Evolutionary conservation across 805 yeast species (phyloP).

Genomic region (Sugiyamaella qingdaonensis): DNA sequence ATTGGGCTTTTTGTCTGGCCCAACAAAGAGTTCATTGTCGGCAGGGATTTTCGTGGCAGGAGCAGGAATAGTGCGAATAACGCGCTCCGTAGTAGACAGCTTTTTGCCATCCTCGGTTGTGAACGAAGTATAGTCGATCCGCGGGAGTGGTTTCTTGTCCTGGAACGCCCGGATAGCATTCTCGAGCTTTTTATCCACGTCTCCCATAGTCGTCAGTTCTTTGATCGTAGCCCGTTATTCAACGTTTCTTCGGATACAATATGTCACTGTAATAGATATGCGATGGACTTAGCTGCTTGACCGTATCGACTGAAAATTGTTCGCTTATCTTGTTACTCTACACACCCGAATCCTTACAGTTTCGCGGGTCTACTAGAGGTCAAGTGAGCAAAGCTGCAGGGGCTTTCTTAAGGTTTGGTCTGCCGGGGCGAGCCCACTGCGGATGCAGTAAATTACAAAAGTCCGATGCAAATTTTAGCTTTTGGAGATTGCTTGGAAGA

Average conservation of each 20-base stretch:
- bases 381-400: not conserved
- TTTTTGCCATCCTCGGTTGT: slow-evolving; percentile 56
- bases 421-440: too few relatives aligned
- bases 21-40: slow-evolving; percentile 61
- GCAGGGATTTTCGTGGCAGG: slow-evolving; percentile 64
- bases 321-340: not conserved
- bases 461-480: too few relatives aligned
- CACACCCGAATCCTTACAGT: too few relatives aligned
- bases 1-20: slow-evolving; percentile 61
- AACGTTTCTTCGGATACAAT: too few relatives aligned
- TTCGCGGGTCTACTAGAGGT: not conserved
- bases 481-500: too few relatives aligned
- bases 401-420: not conserved
- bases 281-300: too few relatives aligned
- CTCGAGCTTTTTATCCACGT: slow-evolving; percentile 22
- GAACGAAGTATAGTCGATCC: slow-evolving; percentile 42
- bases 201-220: slow-evolving; percentile 6
- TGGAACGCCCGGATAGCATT: slow-evolving; percentile 36
- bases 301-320: too few relatives aligned
- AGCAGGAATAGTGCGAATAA: slow-evolving; percentile 53
- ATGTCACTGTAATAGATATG: too few relatives aligned
- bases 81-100: slow-evolving; percentile 55
- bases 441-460: too few relatives aligned
- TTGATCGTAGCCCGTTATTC: too few relatives aligned
- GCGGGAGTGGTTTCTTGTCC: slow-evolving; percentile 30